These are phyloP conservation scores for Capronia americana DNA, from an alignment of 2,329 filamentous ascomycete genomes.

Conservation along the genomic window DNA sequence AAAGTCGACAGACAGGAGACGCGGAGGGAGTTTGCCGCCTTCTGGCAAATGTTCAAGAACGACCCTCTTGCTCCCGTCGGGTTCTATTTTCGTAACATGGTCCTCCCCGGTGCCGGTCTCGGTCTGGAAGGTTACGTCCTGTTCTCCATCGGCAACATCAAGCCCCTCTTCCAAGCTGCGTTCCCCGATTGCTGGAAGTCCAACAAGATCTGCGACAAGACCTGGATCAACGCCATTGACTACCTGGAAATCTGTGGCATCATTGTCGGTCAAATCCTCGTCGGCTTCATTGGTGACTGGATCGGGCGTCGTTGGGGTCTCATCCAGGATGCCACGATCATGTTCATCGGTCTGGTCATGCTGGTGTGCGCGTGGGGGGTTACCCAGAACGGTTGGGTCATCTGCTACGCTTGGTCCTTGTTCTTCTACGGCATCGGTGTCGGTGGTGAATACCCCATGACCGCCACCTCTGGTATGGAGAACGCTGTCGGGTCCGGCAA, in stretches of 20 bases:
- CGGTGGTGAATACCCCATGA: constrained; percentile 77
- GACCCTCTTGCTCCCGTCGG: constrained; percentile 83
- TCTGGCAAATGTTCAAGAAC: constrained; percentile 81
- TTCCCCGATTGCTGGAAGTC: constrained; percentile 81
- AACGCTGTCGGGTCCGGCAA: constrained; percentile 84
- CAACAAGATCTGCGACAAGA: constrained; percentile 70
- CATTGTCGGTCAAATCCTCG: constrained; percentile 88
- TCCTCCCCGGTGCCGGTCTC: constrained; percentile 89
- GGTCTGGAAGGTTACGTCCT: constrained; percentile 94
- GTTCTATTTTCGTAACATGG: constrained; percentile 88
- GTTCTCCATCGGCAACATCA: constrained; percentile 94
- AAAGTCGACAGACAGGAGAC: constrained; percentile 75
- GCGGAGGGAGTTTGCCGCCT: constrained; percentile 67
- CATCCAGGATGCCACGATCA: constrained; percentile 92
- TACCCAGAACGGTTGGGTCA: constrained; percentile 90
- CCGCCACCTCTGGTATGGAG: constrained; percentile 93
- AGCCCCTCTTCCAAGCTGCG: constrained; percentile 76
- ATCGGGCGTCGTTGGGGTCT: constrained; percentile 92
- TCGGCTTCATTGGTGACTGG: constrained; percentile 80
- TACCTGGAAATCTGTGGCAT: constrained; percentile 95
- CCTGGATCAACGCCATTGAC: constrained; percentile 83
- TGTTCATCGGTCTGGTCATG: constrained; percentile 92
- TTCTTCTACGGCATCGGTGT: constrained; percentile 82
- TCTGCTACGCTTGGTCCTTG: constrained; percentile 93
- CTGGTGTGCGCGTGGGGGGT: constrained; percentile 89